Evolutionary conservation across 768 basidiomycete species (phyloP).

Genomic region (Mycena vulgaris): DNA sequence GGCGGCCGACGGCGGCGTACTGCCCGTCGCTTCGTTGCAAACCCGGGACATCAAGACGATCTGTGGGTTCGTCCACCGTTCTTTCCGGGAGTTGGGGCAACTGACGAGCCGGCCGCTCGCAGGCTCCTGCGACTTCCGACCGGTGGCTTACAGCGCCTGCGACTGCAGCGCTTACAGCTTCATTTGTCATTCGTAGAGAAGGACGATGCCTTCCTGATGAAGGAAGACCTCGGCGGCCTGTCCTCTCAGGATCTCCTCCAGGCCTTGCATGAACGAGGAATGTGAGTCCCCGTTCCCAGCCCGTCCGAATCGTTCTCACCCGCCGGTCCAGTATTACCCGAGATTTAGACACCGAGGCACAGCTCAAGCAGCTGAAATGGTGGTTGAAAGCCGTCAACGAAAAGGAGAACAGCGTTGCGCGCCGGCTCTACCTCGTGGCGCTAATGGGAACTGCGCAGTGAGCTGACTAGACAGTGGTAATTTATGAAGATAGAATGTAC

Average conservation of each 20-base stretch:
- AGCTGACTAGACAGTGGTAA: conserved; percentile 11
- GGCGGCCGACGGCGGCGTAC: conserved; percentile 50
- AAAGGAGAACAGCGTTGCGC: conserved; percentile 57
- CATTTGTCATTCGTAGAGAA: conserved; percentile 64
- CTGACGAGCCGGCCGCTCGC: conserved; percentile 15
- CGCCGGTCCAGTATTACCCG: conserved; percentile 53
- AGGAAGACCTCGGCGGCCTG: conserved; percentile 64
- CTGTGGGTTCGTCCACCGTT: conserved; percentile 69
- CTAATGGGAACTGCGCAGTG: conserved; percentile 32
- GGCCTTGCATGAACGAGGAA: conserved; percentile 82
- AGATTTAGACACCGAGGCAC: conserved; percentile 56
- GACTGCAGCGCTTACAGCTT: conserved; percentile 58
- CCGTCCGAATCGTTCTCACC: neutral
- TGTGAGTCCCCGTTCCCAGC: conserved; percentile 64
- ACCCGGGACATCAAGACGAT: conserved; percentile 57
- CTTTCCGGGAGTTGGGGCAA: neutral
- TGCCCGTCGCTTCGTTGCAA: conserved; percentile 50
- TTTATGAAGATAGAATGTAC: conserved; percentile 31
- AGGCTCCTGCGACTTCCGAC: conserved; percentile 62
- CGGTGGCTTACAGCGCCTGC: conserved; percentile 58
- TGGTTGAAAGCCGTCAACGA: conserved; percentile 71
- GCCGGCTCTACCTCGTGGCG: conserved; percentile 66
- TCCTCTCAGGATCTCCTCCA: conserved; percentile 71
- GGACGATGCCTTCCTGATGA: conserved; percentile 76
- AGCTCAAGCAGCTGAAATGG: conserved; percentile 69